phyloP scores from a whole-genome alignment of 164 flowering plant genomes.

The Buxus sempervirens region DNA sequence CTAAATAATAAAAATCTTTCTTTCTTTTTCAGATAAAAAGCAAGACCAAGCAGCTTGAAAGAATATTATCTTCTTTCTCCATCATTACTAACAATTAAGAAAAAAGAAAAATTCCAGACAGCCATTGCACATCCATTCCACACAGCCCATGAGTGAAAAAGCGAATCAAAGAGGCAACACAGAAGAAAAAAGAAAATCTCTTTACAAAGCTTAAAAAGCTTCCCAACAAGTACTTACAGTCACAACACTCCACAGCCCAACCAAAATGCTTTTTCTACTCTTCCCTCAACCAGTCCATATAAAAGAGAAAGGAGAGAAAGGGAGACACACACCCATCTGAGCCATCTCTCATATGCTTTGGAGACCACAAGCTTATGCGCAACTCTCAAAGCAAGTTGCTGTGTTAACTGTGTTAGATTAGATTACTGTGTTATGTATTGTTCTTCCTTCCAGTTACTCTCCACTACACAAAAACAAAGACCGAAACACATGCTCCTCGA shows the following conservation, averaged over 20 bases:
- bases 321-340: conserved; percentile 12
- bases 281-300: conserved; percentile 14
- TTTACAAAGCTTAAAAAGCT: not conserved
- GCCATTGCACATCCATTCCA: no score
- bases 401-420: not conserved
- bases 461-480: conserved; percentile 12
- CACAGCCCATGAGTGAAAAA: not conserved
- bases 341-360: conserved; percentile 36
- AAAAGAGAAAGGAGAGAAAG: conserved; percentile 22
- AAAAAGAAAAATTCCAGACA: no score
- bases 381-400: conserved; percentile 32
- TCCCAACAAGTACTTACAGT: conserved; percentile 18
- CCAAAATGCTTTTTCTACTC: conserved; percentile 26
- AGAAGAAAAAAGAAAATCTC: no score
- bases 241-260: conserved; percentile 23
- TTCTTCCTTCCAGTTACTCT: conserved; percentile 1
- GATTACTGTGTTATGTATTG: not conserved
- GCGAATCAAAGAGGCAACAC: not conserved
- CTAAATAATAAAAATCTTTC: no score
- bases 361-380: conserved; percentile 38
- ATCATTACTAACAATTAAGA: no score
- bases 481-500: conserved; percentile 42
- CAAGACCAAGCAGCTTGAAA: no score
- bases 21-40: no score
- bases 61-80: no score